Conservation (phyloP, 306 rosid species). For the Prunus fruticosa region DNA sequence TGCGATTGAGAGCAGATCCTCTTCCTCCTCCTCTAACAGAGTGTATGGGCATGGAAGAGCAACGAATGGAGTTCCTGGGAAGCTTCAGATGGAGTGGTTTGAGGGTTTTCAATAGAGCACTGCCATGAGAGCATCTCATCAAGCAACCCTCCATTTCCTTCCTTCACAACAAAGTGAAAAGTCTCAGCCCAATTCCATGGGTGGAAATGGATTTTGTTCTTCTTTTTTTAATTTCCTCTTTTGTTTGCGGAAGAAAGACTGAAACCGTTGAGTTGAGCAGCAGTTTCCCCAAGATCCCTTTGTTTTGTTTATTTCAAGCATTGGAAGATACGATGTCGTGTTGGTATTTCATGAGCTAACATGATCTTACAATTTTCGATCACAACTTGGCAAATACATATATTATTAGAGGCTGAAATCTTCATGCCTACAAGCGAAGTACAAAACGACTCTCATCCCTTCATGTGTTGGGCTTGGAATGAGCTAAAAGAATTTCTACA, state of each 20-base stretch:
- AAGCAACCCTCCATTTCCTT: conserved; percentile 39
- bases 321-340: background rate
- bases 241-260: too few relatives aligned
- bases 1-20: conserved; percentile 9
- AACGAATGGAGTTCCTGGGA: conserved; percentile 18
- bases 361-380: too few relatives aligned
- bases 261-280: background rate
- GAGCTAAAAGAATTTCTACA: background rate
- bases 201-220: background rate
- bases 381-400: too few relatives aligned
- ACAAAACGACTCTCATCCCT: too few relatives aligned
- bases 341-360: background rate
- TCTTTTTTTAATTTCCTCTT: too few relatives aligned
- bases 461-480: background rate
- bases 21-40: conserved; percentile 32
- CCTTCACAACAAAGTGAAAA: background rate
- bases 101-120: conserved; percentile 39
- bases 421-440: too few relatives aligned
- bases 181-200: background rate
- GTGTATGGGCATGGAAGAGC: conserved; percentile 34
- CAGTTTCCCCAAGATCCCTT: background rate
- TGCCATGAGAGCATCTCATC: conserved; percentile 46
- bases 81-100: conserved; percentile 24
- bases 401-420: too few relatives aligned
- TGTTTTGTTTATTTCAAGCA: too few relatives aligned